phyloP scores from a whole-genome alignment of 1,284 basidiomycete genomes.

The Heterobasidion occidentale region DNA sequence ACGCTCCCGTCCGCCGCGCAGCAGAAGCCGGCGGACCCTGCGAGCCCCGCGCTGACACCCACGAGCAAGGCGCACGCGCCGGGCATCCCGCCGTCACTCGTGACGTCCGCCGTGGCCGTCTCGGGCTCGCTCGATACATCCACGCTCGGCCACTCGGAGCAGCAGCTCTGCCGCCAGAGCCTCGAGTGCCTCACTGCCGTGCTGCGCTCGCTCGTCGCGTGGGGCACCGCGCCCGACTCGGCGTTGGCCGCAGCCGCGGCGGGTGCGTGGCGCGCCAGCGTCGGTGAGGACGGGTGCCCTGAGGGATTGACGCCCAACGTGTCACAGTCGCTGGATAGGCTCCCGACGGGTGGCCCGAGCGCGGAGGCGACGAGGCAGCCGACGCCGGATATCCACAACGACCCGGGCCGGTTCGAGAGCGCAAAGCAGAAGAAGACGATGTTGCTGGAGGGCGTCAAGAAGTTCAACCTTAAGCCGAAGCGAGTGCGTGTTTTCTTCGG shows the following conservation, averaged over 20 bases:
- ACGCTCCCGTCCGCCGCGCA: slow-evolving; percentile 37
- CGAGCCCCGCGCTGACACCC: slow-evolving; percentile 50
- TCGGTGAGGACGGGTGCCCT: slow-evolving; percentile 40
- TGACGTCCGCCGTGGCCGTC: slow-evolving; percentile 61
- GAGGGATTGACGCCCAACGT: slow-evolving; percentile 48
- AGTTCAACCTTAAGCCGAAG: slow-evolving; percentile 99
- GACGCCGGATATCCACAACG: slow-evolving; percentile 78
- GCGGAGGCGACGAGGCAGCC: slow-evolving; percentile 49
- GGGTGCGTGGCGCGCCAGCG: slow-evolving; percentile 30
- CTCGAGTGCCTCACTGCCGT: slow-evolving; percentile 87
- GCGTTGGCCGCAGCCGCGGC: background rate
- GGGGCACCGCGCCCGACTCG: slow-evolving; percentile 55
- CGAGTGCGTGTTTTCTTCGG: slow-evolving; percentile 37
- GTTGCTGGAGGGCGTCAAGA: slow-evolving; percentile 90
- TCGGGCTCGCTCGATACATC: slow-evolving; percentile 62
- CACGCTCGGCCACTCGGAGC: slow-evolving; percentile 65
- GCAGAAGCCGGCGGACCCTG: slow-evolving; percentile 45
- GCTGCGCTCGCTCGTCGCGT: slow-evolving; percentile 81
- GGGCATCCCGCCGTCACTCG: slow-evolving; percentile 48
- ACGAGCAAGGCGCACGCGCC: slow-evolving; percentile 39
- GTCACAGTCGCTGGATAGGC: slow-evolving; percentile 36
- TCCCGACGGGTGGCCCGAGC: slow-evolving; percentile 32
- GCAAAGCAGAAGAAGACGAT: slow-evolving; percentile 98
- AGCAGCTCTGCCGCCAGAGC: slow-evolving; percentile 79
- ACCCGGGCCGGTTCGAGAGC: slow-evolving; percentile 90